Conservation (phyloP, 257 asterid species). For the Nicotiana sylvestris region DNA sequence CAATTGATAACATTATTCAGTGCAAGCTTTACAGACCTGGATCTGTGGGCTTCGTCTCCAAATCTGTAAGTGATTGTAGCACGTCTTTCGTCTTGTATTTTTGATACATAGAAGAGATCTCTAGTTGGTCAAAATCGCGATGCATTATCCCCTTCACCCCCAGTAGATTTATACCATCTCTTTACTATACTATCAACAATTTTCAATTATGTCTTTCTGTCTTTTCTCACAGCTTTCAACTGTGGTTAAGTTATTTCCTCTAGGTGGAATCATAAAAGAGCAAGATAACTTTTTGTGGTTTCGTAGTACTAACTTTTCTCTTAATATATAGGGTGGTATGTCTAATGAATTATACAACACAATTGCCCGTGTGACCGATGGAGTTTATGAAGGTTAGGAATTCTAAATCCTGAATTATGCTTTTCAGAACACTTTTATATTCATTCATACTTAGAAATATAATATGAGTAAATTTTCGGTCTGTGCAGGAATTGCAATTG, state of each 20-base stretch:
- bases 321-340: constrained; percentile 83
- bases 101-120: not conserved
- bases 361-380: constrained; percentile 95
- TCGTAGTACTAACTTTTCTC: constrained; percentile 20
- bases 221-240: not conserved
- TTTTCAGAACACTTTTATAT: not conserved
- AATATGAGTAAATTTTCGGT: constrained; percentile 7
- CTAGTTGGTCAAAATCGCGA: not conserved
- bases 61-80: constrained; percentile 60
- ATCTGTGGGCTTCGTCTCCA: constrained; percentile 97
- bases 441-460: not conserved
- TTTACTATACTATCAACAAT: not conserved
- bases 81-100: not conserved
- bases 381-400: constrained; percentile 87
- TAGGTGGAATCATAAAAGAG: not conserved
- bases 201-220: not conserved
- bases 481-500: constrained; percentile 83
- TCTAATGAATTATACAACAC: constrained; percentile 91
- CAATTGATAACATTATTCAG: constrained; percentile 86
- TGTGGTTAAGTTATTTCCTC: no score
- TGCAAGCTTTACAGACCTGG: constrained; percentile 99
- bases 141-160: not conserved
- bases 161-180: not conserved
- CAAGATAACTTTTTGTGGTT: not conserved
- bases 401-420: not conserved